These are phyloP conservation scores for Coniochaeta prunicola DNA, from an alignment of 2,329 filamentous ascomycete genomes.

Conservation along the genomic window DNA sequence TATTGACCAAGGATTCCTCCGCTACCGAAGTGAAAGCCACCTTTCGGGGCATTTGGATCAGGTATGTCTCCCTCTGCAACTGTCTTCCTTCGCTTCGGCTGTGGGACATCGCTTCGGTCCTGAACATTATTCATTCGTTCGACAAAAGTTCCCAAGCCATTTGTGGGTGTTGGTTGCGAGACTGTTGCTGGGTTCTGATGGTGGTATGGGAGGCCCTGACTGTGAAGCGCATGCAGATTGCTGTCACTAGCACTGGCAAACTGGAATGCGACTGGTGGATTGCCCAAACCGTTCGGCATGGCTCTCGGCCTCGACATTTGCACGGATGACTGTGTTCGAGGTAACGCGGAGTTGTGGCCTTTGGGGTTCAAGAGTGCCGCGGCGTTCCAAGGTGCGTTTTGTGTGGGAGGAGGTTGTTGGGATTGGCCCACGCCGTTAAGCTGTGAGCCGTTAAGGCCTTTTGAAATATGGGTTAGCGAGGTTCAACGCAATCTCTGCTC, in stretches of 20 bases:
- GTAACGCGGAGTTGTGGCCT: constrained; percentile 5
- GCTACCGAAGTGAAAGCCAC: constrained; percentile 36
- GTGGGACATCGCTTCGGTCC: constrained; percentile 49
- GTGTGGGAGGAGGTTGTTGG: neutral
- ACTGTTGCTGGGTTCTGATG: constrained; percentile 4
- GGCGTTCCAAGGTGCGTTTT: constrained; percentile 17
- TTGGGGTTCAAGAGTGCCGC: constrained; percentile 30
- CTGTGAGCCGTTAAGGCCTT: neutral
- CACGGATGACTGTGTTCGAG: constrained; percentile 14
- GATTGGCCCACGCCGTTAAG: neutral
- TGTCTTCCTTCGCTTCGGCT: constrained; percentile 60
- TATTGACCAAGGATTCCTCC: constrained; percentile 58
- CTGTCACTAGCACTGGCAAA: constrained; percentile 25
- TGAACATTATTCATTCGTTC: constrained; percentile 72
- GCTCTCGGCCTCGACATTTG: constrained; percentile 15
- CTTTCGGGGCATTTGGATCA: constrained; percentile 20
- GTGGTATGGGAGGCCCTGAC: neutral
- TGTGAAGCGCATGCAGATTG: constrained; percentile 1
- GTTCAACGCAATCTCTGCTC: constrained; percentile 5
- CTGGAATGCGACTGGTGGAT: constrained; percentile 26
- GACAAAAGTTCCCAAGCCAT: constrained; percentile 55
- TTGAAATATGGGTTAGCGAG: neutral
- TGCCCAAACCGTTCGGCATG: constrained; percentile 9
- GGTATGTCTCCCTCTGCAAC: constrained; percentile 43
- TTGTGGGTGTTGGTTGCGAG: constrained; percentile 6